phyloP scores from a whole-genome alignment of 2,329 filamentous ascomycete species.

The Daldinia sp. region DNA sequence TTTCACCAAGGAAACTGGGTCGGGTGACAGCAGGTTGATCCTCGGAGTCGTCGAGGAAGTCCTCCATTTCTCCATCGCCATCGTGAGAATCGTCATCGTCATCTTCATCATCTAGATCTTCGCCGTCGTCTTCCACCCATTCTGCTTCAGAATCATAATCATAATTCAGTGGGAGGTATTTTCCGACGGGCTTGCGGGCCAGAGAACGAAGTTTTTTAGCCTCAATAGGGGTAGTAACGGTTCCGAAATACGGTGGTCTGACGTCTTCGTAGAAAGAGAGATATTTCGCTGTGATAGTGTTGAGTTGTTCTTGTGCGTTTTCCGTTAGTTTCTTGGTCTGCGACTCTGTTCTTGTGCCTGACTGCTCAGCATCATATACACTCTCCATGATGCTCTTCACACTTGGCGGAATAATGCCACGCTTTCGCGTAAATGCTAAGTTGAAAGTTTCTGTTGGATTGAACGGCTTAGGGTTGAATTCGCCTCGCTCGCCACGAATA shows the following conservation, averaged over 20 bases:
- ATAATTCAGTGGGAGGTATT: constrained; percentile 76
- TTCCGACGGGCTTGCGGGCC: constrained; percentile 65
- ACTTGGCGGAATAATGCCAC: constrained; percentile 62
- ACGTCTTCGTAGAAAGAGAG: constrained; percentile 74
- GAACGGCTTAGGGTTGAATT: constrained; percentile 58
- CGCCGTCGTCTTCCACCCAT: constrained; percentile 80
- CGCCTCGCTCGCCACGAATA: constrained; percentile 60
- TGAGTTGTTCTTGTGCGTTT: constrained; percentile 54
- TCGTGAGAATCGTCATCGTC: constrained; percentile 77
- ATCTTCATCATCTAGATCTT: constrained; percentile 67
- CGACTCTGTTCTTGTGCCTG: constrained; percentile 56
- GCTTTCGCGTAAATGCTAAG: constrained; percentile 55
- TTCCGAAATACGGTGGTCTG: constrained; percentile 78
- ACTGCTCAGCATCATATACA: constrained; percentile 56
- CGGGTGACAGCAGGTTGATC: constrained; percentile 59
- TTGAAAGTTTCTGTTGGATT: constrained; percentile 61
- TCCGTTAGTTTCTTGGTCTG: constrained; percentile 53
- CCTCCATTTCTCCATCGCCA: constrained; percentile 86
- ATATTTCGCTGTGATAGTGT: constrained; percentile 71
- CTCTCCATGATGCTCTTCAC: constrained; percentile 73
- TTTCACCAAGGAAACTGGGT: constrained; percentile 65
- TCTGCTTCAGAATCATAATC: constrained; percentile 89
- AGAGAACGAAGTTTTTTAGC: constrained; percentile 63
- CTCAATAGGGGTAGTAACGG: constrained; percentile 71
- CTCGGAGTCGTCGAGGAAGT: constrained; percentile 89